A percentile compares a stretch with the other conserved stretches of the same genome.
Conservation (phyloP, 1,284 basidiomycete genomes). For the Ustilago esculenta region DNA sequence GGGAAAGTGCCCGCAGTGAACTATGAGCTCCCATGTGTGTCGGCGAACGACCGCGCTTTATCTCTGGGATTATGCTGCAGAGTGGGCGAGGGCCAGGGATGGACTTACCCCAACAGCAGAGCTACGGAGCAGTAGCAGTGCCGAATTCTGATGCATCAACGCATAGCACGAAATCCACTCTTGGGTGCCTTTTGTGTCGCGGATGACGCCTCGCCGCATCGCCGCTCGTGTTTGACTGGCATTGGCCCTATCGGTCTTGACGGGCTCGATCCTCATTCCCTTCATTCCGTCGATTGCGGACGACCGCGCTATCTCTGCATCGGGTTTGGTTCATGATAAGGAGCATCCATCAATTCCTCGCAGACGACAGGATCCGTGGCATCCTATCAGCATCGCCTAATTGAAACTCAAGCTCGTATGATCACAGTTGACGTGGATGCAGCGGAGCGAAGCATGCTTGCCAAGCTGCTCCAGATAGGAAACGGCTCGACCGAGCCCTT, state of each 20-base stretch:
- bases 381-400: too few species aligned
- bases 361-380: too few species aligned
- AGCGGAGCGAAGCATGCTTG: too few species aligned
- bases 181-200: not conserved
- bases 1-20: not conserved
- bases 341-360: too few species aligned
- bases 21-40: too few species aligned
- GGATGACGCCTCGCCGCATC: slow-evolving; percentile 16
- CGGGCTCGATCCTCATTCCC: slow-evolving; percentile 8
- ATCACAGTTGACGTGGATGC: too few species aligned
- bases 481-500: slow-evolving; percentile 2
- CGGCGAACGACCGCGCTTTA: slow-evolving; percentile 5
- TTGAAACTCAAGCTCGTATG: too few species aligned
- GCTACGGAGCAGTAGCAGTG: not conserved
- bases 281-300: too few species aligned
- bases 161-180: too few species aligned
- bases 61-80: slow-evolving; percentile 1
- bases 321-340: too few species aligned
- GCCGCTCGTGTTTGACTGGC: not conserved
- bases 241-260: slow-evolving; percentile 26
- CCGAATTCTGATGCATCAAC: too few species aligned
- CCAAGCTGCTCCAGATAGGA: not conserved
- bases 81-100: not conserved
- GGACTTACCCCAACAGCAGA: slow-evolving; percentile 8
- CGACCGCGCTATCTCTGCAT: too few species aligned